Base-by-base conservation (phyloP, 2,329 filamentous ascomycete species). In the Zasmidium cellare region DNA sequence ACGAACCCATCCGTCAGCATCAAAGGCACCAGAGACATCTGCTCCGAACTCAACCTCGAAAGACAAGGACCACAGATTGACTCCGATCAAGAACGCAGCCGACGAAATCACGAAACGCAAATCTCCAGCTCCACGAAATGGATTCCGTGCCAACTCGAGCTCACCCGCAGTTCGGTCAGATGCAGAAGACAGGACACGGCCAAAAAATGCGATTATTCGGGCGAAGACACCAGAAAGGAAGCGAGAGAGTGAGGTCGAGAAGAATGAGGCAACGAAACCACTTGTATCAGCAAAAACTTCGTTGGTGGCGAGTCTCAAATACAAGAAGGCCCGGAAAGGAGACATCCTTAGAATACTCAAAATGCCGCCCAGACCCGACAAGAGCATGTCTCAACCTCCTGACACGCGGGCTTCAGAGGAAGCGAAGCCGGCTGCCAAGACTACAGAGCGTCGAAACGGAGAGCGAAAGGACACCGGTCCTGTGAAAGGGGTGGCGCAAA, bases 401-500 rank as follows among this genome's bases (percentile, higher is more conserved):
- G 44, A 35, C 14, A n/a, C 46, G 28, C 28, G 19, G 12, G 25
- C 25, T 12, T 3, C 46, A 41, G 46, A 58, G 64, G 58, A 61
- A 12, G 51, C 59, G 20, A 54, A 57, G 28, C 45, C 25, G 14
- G 46, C 49, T 11, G 49, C 46, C 2, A 62, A 61, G 41, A 11
- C 58, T 11, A 35, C 28, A 9, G 61, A 61, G 45, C 59, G 56
- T 53, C 59, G 23, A 11, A 60, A 51, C 31, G 60, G 55, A 11
- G 59, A 59, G 31, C 59, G 54, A 16, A 60, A 61, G 35, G 56
- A 61, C 19, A 56, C 58, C 18, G 31, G 56, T 51, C 46, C 57
- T 52, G 47, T 44, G 25, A 62, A 59, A 52, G 69, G 69, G 11
- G 68, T 70, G n/a, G 68, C 69, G 11, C 68, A 70, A 52, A 70